A percentile compares a stretch with the other conserved stretches of the same genome.
phyloP scores from a whole-genome alignment of 2,329 filamentous ascomycete genomes.

The Venturia effusa region DNA sequence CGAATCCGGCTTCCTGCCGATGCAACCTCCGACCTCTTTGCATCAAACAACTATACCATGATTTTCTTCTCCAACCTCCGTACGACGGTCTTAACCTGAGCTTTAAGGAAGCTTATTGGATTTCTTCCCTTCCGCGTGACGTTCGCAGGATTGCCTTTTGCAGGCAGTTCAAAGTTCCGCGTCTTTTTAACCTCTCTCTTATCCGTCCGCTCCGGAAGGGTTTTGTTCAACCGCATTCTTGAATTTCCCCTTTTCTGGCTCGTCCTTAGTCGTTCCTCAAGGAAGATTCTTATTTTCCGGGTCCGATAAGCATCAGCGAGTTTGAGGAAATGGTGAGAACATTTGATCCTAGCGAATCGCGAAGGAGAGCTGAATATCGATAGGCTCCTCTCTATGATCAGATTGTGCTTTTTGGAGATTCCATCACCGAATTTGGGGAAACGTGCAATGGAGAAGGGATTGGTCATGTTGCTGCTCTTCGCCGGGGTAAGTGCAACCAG shows the following conservation, averaged over 20 bases:
- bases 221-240: background rate
- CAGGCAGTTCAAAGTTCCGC: too few relatives aligned
- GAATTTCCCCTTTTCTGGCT: background rate
- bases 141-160: too few relatives aligned
- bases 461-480: slow-evolving; percentile 61
- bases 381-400: slow-evolving; percentile 28
- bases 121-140: too few relatives aligned
- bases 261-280: background rate
- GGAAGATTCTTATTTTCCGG: background rate
- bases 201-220: too few relatives aligned
- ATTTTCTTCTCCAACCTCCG: background rate
- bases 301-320: background rate
- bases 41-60: background rate
- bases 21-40: background rate
- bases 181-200: background rate
- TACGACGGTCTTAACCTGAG: background rate
- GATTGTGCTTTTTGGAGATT: slow-evolving; percentile 77
- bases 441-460: slow-evolving; percentile 52
- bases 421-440: slow-evolving; percentile 62
- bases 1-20: background rate
- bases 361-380: background rate
- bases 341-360: background rate
- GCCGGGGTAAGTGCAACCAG: slow-evolving; percentile 45
- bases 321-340: background rate
- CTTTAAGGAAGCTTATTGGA: too few relatives aligned